Conservation (phyloP, 2,329 filamentous ascomycete species). For the Monosporascus cannonballus region DNA sequence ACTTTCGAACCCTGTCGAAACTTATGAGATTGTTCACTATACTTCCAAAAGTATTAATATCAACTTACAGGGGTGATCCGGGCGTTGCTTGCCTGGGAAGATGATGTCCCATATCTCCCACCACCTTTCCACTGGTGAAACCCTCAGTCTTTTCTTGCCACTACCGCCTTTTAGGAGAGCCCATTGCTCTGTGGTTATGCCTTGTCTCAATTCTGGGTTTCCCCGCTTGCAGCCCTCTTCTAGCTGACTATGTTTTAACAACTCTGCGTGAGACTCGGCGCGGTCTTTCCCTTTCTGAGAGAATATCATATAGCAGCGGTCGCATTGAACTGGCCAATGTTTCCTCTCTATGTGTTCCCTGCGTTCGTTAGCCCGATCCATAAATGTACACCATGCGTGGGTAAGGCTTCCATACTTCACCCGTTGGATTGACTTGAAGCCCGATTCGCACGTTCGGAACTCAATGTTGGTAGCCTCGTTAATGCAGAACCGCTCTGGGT, state of each 20-base stretch:
- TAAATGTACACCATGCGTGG: too few species aligned
- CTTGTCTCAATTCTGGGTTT: neutral
- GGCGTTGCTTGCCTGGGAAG: slow-evolving; percentile 1
- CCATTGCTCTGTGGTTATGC: slow-evolving; percentile 6
- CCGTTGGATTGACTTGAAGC: slow-evolving; percentile 6
- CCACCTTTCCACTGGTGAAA: slow-evolving; percentile 7
- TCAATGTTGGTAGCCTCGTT: slow-evolving; percentile 2
- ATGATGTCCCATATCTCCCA: slow-evolving; percentile 7
- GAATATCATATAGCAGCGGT: slow-evolving; percentile 5
- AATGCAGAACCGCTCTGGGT: slow-evolving; percentile 3
- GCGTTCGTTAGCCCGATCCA: neutral
- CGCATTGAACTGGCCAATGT: slow-evolving; percentile 6
- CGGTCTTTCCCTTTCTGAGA: slow-evolving; percentile 1
- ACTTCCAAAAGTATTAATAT: neutral
- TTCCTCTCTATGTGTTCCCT: slow-evolving; percentile 9
- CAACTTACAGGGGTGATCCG: slow-evolving; percentile 7
- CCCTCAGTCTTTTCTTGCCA: slow-evolving; percentile 5
- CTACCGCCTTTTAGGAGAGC: slow-evolving; percentile 4
- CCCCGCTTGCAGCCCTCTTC: slow-evolving; percentile 1
- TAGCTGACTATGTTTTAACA: slow-evolving; percentile 3
- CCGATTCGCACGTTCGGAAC: slow-evolving; percentile 6
- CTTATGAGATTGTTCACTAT: neutral
- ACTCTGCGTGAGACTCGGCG: slow-evolving; percentile 2
- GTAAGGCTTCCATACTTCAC: slow-evolving; percentile 3
- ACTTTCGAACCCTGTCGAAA: neutral